These are phyloP conservation scores for Citrus medica DNA, from an alignment of 345 rosid genomes.

Conservation along the genomic window DNA sequence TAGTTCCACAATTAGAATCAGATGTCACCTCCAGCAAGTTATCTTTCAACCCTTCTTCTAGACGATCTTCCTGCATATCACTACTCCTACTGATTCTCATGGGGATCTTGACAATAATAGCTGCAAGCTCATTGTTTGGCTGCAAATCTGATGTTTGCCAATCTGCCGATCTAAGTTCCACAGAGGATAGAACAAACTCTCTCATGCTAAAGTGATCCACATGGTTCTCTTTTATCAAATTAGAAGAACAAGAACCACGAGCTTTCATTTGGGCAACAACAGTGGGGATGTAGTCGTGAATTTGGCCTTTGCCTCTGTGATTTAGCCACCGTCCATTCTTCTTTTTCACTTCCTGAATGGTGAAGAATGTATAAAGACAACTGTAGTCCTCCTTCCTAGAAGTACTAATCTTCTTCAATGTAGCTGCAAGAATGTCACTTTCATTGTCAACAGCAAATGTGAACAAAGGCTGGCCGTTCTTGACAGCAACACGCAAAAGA, in stretches of 20 bases:
- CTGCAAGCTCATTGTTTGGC: slow-evolving; percentile 81
- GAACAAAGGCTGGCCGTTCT: slow-evolving; percentile 80
- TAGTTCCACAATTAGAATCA: slow-evolving; percentile 12
- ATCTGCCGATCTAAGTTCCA: slow-evolving; percentile 42
- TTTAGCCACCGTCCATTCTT: slow-evolving; percentile 74
- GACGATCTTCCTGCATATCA: slow-evolving; percentile 9
- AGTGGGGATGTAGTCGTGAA: slow-evolving; percentile 59
- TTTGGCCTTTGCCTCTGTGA: slow-evolving; percentile 59
- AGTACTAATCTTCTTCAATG: slow-evolving; percentile 43
- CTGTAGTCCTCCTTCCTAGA: slow-evolving; percentile 46
- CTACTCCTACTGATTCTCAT: slow-evolving; percentile 17
- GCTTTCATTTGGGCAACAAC: slow-evolving; percentile 80
- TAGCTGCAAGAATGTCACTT: slow-evolving; percentile 74
- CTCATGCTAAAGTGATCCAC: slow-evolving; percentile 34
- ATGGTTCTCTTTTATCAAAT: slow-evolving; percentile 20
- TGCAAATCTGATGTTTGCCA: slow-evolving; percentile 42
- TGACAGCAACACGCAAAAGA: slow-evolving; percentile 70
- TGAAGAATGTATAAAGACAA: slow-evolving; percentile 69
- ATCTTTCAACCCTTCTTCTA: slow-evolving; percentile 20
- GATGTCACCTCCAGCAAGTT: slow-evolving; percentile 11
- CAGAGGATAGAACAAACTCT: slow-evolving; percentile 70
- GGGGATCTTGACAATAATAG: slow-evolving; percentile 70
- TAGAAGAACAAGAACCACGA: slow-evolving; percentile 28
- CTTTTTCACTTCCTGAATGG: slow-evolving; percentile 69
- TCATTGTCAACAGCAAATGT: slow-evolving; percentile 85